A percentile compares a stretch with the other conserved stretches of the same genome.
Evolutionary conservation across 495 filamentous ascomycete species (phyloP).

Genomic region (Tuber borchii): DNA sequence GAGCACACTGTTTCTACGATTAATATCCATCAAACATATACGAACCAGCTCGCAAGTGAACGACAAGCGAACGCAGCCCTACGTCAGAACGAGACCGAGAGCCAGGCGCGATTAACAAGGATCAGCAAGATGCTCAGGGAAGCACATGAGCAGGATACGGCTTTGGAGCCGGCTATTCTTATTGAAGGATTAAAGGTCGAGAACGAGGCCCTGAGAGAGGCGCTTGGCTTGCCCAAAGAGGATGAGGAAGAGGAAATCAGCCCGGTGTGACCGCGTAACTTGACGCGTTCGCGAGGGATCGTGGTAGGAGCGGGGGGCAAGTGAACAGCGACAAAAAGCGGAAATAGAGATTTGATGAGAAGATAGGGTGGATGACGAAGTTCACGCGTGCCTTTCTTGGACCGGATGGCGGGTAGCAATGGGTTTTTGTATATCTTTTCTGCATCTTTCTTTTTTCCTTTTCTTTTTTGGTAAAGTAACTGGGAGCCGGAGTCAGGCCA

Average conservation of each 20-base stretch:
- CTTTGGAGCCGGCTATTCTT: constrained; percentile 36
- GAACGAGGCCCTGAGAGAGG: constrained; percentile 37
- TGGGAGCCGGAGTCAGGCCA: not conserved
- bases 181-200: constrained; percentile 40
- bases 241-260: constrained; percentile 16
- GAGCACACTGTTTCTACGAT: constrained; percentile 42
- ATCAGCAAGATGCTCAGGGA: constrained; percentile 37
- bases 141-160: constrained; percentile 34
- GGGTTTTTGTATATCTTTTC: not conserved
- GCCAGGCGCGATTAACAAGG: constrained; percentile 28
- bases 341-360: not conserved
- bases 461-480: not conserved
- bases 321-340: not conserved
- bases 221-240: constrained; percentile 37
- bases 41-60: constrained; percentile 38
- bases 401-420: not conserved
- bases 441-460: not conserved
- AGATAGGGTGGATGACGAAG: not conserved
- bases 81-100: constrained; percentile 40
- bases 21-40: constrained; percentile 42
- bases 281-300: not conserved
- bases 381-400: not conserved
- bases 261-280: constrained; percentile 16
- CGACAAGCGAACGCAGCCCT: constrained; percentile 35
- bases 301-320: not conserved